Conservation (phyloP, 2,329 filamentous ascomycete species). For the Hymenoscyphus fraxineus region DNA sequence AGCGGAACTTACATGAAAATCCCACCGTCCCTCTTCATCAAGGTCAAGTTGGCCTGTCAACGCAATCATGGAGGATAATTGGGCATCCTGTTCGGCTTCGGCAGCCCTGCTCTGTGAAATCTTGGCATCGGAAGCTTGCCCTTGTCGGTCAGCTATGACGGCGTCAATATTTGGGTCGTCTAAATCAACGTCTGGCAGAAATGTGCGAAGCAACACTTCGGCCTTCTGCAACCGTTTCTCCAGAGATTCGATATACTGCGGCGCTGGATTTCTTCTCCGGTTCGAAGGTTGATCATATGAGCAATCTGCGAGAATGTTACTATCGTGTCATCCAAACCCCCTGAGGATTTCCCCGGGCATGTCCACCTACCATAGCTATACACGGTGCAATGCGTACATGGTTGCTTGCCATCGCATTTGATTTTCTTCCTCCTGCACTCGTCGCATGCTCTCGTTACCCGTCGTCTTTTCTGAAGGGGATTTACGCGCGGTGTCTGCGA, state of each 20-base stretch:
- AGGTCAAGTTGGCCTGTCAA: slow-evolving; percentile 87
- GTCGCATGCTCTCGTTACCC: slow-evolving; percentile 78
- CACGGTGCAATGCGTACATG: slow-evolving; percentile 92
- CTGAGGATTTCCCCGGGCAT: neutral
- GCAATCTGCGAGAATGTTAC: slow-evolving; percentile 50
- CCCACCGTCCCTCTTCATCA: slow-evolving; percentile 87
- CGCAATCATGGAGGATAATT: slow-evolving; percentile 92
- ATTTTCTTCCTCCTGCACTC: slow-evolving; percentile 84
- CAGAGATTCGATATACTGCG: slow-evolving; percentile 69
- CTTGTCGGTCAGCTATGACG: slow-evolving; percentile 62
- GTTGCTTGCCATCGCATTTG: slow-evolving; percentile 72
- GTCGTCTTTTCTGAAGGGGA: slow-evolving; percentile 70
- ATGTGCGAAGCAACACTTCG: slow-evolving; percentile 59
- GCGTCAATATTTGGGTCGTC: slow-evolving; percentile 81
- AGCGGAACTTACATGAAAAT: slow-evolving; percentile 60
- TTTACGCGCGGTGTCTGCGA: slow-evolving; percentile 25
- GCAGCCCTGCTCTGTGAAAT: slow-evolving; percentile 20
- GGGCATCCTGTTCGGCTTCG: slow-evolving; percentile 55
- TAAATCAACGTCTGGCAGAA: slow-evolving; percentile 66
- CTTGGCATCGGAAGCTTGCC: slow-evolving; percentile 34
- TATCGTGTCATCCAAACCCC: neutral
- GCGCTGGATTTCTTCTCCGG: slow-evolving; percentile 65
- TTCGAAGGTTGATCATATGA: slow-evolving; percentile 78
- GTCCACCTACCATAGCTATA: slow-evolving; percentile 84
- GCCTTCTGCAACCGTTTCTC: slow-evolving; percentile 66